Conservation (phyloP, 2,329 filamentous ascomycete genomes). For the Fusarium xylarioides region DNA sequence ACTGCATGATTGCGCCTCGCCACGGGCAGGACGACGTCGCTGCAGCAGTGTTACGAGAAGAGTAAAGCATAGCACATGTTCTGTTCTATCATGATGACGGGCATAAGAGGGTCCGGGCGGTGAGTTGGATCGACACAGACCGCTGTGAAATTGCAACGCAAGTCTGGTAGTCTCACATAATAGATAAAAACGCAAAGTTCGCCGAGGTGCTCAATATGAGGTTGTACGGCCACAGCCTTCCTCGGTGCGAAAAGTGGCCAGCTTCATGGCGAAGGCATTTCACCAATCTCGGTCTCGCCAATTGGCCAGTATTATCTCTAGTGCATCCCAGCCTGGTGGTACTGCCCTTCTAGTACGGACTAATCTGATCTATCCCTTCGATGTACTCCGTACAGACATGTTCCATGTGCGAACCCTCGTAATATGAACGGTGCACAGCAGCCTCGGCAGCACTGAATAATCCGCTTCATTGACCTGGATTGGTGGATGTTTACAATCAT, state of each 20-base stretch:
- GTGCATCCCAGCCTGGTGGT: slow-evolving; percentile 34
- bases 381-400: slow-evolving; percentile 21
- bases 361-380: slow-evolving; percentile 30
- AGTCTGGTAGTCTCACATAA: slow-evolving; percentile 12
- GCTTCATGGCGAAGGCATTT: slow-evolving; percentile 18
- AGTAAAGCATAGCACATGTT: not conserved
- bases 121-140: slow-evolving; percentile 22
- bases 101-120: not conserved
- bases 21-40: slow-evolving; percentile 7
- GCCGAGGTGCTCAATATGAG: slow-evolving; percentile 17
- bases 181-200: slow-evolving; percentile 22
- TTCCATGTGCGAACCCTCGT: slow-evolving; percentile 18
- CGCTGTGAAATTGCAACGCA: slow-evolving; percentile 18
- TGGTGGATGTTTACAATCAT: slow-evolving; percentile 31
- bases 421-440: slow-evolving; percentile 1
- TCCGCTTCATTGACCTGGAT: slow-evolving; percentile 19
- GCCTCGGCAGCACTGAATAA: slow-evolving; percentile 4
- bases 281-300: slow-evolving; percentile 19
- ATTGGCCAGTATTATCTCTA: slow-evolving; percentile 24
- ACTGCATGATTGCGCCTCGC: slow-evolving; percentile 11
- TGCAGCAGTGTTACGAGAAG: slow-evolving; percentile 1
- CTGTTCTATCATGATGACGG: not conserved
- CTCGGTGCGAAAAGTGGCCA: slow-evolving; percentile 6
- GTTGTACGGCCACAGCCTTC: slow-evolving; percentile 18
- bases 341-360: slow-evolving; percentile 8